Conservation (phyloP, 1,284 basidiomycete genomes). For the Porodaedalea pini region DNA sequence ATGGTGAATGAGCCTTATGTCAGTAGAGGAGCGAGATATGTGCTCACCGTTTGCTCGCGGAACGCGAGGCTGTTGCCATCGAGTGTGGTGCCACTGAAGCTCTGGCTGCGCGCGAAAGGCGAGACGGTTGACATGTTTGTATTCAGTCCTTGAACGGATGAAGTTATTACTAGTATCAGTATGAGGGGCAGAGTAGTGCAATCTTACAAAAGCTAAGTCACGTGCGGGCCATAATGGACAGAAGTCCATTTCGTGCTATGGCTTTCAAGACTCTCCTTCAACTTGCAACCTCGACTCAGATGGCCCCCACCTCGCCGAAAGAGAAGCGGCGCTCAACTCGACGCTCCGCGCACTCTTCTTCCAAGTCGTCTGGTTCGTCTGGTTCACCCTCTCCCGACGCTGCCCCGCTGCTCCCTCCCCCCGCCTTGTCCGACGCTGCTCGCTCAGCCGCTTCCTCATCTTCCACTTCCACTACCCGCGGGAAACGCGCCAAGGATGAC, state of each 20-base stretch:
- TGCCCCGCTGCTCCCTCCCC: conserved; percentile 32
- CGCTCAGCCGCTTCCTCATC: conserved; percentile 35
- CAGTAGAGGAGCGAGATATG: not conserved
- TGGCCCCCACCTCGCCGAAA: conserved; percentile 55
- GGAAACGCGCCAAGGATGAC: conserved; percentile 71
- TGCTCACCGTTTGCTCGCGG: conserved; percentile 19
- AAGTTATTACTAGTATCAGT: not conserved
- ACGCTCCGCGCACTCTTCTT: conserved; percentile 65
- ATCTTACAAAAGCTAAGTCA: not conserved
- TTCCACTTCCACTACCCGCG: conserved; percentile 43
- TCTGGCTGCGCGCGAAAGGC: conserved; percentile 20
- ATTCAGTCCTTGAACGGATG: not conserved
- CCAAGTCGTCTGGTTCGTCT: conserved; percentile 63
- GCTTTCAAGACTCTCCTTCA: no score
- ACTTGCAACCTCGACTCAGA: not conserved
- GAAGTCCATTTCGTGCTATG: no score
- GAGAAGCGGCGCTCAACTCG: conserved; percentile 73
- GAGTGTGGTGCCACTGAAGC: conserved; percentile 6
- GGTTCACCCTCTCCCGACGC: conserved; percentile 61
- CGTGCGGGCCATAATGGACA: not conserved
- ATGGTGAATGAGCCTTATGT: not conserved
- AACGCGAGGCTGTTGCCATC: conserved; percentile 7
- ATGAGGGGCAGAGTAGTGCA: not conserved
- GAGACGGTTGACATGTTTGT: conserved; percentile 17
- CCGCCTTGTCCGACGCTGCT: conserved; percentile 22